phyloP scores from a whole-genome alignment of 2,329 filamentous ascomycete genomes.

The Aspergillus tubingensis region DNA sequence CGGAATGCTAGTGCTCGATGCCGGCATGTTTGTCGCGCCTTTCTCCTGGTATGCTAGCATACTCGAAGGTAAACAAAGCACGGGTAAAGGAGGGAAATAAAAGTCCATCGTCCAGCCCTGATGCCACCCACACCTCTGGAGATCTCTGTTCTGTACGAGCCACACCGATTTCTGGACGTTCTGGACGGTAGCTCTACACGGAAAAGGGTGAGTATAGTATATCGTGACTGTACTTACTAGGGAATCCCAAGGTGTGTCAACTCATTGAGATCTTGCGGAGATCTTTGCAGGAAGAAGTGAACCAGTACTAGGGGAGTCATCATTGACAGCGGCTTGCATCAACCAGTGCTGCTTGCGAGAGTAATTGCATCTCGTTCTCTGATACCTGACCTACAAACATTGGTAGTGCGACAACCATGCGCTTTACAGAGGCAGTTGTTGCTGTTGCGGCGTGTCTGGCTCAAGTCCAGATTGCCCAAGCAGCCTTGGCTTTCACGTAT shows the following conservation, averaged over 20 bases:
- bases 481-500: conserved; percentile 54
- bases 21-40: conserved; percentile 2
- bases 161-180: neutral
- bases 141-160: neutral
- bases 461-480: conserved; percentile 50
- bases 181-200: neutral
- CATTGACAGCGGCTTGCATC: neutral
- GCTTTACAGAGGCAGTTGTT: conserved; percentile 53
- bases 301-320: neutral
- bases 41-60: conserved; percentile 1
- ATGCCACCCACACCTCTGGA: neutral
- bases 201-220: neutral
- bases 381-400: neutral
- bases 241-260: neutral
- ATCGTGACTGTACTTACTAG: neutral
- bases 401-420: conserved; percentile 44
- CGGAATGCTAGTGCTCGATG: neutral
- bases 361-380: too few relatives aligned
- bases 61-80: neutral
- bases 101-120: neutral
- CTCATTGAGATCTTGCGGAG: neutral
- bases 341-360: too few relatives aligned
- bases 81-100: neutral
- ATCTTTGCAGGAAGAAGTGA: neutral
- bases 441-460: conserved; percentile 46